These are phyloP conservation scores for Clonostachys byssicola DNA, from an alignment of 2,329 filamentous ascomycete species.

Conservation along the genomic window DNA sequence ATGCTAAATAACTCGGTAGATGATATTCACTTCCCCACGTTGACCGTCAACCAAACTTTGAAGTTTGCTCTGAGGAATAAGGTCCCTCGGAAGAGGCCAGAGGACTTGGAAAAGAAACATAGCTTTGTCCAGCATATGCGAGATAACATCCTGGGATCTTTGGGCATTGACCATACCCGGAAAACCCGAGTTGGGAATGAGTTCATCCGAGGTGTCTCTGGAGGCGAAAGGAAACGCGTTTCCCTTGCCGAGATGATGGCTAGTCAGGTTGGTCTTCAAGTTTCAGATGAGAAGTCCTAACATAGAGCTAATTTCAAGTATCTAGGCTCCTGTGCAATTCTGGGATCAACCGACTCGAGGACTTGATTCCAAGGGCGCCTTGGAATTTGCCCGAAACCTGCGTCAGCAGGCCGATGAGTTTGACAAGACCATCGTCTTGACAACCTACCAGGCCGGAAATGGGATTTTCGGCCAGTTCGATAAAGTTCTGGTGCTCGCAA, in stretches of 20 bases:
- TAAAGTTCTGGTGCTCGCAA: conserved; percentile 67
- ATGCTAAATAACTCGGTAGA: conserved; percentile 7
- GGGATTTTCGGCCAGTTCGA: conserved; percentile 64
- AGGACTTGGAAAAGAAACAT: conserved; percentile 13
- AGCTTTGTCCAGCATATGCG: conserved; percentile 21
- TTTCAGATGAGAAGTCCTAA: neutral
- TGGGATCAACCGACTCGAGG: conserved; percentile 71
- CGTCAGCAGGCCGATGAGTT: conserved; percentile 59
- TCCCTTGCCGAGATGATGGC: conserved; percentile 63
- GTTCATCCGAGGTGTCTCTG: conserved; percentile 53
- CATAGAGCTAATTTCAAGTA: neutral
- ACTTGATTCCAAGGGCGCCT: conserved; percentile 64
- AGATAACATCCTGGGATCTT: conserved; percentile 40
- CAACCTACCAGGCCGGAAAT: conserved; percentile 63
- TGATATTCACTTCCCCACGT: conserved; percentile 61
- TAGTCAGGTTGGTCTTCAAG: conserved; percentile 19
- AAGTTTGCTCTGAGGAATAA: conserved; percentile 59
- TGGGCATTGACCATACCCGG: conserved; percentile 62
- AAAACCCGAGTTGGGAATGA: conserved; percentile 64
- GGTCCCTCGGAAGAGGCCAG: conserved; percentile 53
- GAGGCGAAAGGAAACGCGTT: conserved; percentile 65
- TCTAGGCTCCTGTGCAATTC: conserved; percentile 29
- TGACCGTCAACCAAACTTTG: conserved; percentile 61
- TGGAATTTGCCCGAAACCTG: conserved; percentile 61
- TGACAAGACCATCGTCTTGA: conserved; percentile 62